These are phyloP conservation scores for Trypanosoma platydactyli DNA, from an alignment of 208 protist genomes.

Conservation along the genomic window DNA sequence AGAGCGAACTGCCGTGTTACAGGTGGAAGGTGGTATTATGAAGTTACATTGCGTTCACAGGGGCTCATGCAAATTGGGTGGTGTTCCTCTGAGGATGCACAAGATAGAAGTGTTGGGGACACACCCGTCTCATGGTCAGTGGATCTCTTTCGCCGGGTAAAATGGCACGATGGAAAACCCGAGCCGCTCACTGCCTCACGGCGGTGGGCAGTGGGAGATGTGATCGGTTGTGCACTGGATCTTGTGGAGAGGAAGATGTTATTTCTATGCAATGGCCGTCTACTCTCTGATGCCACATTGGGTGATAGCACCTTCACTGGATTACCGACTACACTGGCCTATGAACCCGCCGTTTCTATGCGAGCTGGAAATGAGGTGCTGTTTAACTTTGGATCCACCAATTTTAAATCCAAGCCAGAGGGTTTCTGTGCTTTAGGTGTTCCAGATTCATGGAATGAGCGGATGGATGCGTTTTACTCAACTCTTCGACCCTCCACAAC, in stretches of 20 bases:
- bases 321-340: slow-evolving; percentile 29
- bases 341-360: slow-evolving; percentile 84
- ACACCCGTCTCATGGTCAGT: slow-evolving; percentile 81
- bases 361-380: slow-evolving; percentile 74
- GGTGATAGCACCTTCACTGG: slow-evolving; percentile 26
- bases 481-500: slow-evolving; percentile 55
- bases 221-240: slow-evolving; percentile 89
- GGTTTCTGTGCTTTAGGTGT: slow-evolving; percentile 87
- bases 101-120: slow-evolving; percentile 77
- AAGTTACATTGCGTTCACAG: slow-evolving; percentile 86
- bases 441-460: slow-evolving; percentile 90
- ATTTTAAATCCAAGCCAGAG: slow-evolving; percentile 87
- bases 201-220: slow-evolving; percentile 82
- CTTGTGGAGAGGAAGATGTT: slow-evolving; percentile 66
- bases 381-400: slow-evolving; percentile 90
- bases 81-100: slow-evolving; percentile 38
- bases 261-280: slow-evolving; percentile 83
- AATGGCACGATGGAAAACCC: slow-evolving; percentile 81
- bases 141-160: slow-evolving; percentile 84
- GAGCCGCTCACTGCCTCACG: slow-evolving; percentile 55
- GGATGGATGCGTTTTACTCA: slow-evolving; percentile 89
- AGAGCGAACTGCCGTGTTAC: slow-evolving; percentile 74
- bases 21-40: slow-evolving; percentile 89
- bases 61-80: slow-evolving; percentile 93
- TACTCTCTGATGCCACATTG: slow-evolving; percentile 39